Conservation (phyloP, 805 yeast species). For the Starmerella roubikii region DNA sequence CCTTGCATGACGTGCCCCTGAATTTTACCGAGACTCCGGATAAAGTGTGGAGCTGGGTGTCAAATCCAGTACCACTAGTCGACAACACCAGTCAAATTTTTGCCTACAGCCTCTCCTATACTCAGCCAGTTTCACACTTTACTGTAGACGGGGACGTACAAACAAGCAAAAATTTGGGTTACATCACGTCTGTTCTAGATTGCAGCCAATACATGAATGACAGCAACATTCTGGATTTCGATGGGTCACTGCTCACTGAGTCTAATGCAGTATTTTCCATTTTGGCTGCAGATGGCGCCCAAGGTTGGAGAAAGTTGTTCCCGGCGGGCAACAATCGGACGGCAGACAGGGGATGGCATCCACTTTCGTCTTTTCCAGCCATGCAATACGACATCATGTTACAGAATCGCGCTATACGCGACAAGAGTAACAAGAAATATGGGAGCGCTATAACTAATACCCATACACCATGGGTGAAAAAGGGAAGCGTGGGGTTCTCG, state of each 20-base stretch:
- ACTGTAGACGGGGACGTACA: conserved; percentile 3
- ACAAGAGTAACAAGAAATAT: not conserved
- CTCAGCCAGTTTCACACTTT: conserved; percentile 4
- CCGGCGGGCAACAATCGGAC: conserved; percentile 3
- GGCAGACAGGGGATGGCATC: conserved; percentile 1
- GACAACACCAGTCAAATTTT: not conserved
- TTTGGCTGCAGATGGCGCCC: not conserved
- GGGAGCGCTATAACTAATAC: conserved; percentile 15
- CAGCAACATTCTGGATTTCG: not conserved
- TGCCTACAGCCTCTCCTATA: conserved; percentile 10
- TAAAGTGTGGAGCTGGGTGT: conserved; percentile 6
- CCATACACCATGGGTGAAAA: conserved; percentile 2
- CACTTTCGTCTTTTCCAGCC: conserved; percentile 15
- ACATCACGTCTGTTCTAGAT: conserved; percentile 15
- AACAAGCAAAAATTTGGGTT: conserved; percentile 11
- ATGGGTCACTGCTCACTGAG: not conserved
- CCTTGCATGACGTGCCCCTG: not conserved
- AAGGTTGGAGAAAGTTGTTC: conserved; percentile 7
- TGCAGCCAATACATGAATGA: conserved; percentile 8
- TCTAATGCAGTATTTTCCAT: conserved; percentile 3
- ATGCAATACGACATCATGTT: conserved; percentile 5
- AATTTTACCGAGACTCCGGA: conserved; percentile 1
- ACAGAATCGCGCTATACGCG: not conserved
- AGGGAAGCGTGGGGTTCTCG: conserved; percentile 20
- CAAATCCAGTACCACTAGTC: conserved; percentile 9